These are phyloP conservation scores for Aureobasidium uvarum DNA, from an alignment of 2,329 filamentous ascomycete species.

Conservation along the genomic window DNA sequence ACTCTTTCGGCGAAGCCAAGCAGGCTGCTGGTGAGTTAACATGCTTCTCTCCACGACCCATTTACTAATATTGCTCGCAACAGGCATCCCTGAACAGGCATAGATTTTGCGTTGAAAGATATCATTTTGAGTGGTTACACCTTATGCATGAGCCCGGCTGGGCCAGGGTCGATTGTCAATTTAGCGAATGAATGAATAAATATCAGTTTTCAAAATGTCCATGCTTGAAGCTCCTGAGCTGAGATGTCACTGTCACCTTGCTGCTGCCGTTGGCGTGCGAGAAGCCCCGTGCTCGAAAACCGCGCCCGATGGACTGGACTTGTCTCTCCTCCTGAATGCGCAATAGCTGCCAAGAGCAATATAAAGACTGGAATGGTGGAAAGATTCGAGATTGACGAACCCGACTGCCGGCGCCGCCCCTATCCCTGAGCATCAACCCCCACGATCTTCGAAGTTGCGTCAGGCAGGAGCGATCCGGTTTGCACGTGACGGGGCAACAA, in stretches of 20 bases:
- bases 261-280: not conserved
- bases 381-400: constrained; percentile 17
- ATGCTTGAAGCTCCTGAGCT: constrained; percentile 14
- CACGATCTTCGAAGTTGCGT: constrained; percentile 20
- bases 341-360: constrained; percentile 25
- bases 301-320: not conserved
- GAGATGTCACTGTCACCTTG: not conserved
- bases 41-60: not conserved
- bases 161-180: constrained; percentile 12
- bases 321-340: constrained; percentile 19
- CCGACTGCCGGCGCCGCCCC: constrained; percentile 16
- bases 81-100: constrained; percentile 26
- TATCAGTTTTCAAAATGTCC: not conserved
- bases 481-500: constrained; percentile 11
- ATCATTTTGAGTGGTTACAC: not conserved
- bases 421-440: constrained; percentile 5
- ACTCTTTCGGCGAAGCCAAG: constrained; percentile 46
- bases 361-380: constrained; percentile 23
- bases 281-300: not conserved
- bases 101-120: constrained; percentile 11
- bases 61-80: not conserved
- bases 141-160: constrained; percentile 19
- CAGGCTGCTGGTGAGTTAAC: constrained; percentile 39
- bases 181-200: constrained; percentile 25
- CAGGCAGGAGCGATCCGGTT: constrained; percentile 20